A percentile compares a stretch with the other conserved stretches of the same genome.
These are phyloP conservation scores for Talinum fruticosum DNA, from an alignment of 148 eudicot species.

Conservation along the genomic window DNA sequence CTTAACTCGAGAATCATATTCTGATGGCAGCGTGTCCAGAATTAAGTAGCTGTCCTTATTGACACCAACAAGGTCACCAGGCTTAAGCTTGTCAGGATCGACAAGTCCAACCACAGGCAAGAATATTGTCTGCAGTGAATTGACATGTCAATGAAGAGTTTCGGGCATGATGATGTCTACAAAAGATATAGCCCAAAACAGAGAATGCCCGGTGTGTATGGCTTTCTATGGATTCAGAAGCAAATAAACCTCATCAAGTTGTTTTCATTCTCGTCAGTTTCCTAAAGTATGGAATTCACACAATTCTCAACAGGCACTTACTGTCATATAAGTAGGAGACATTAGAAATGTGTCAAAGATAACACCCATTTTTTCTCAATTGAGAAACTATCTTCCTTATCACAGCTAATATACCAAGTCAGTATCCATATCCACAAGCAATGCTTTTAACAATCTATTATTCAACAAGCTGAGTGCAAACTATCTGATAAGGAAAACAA, in stretches of 20 bases:
- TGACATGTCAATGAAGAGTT: neutral
- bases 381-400: neutral
- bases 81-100: constrained; percentile 90
- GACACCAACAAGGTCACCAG: constrained; percentile 98
- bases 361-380: neutral
- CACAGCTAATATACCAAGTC: neutral
- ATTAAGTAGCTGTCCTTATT: constrained; percentile 97
- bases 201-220: neutral
- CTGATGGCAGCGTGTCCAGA: constrained; percentile 89
- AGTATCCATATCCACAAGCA: neutral
- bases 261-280: neutral
- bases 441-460: neutral
- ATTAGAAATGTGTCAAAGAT: neutral
- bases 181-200: neutral
- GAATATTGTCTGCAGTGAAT: constrained; percentile 74
- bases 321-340: neutral
- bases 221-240: neutral
- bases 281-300: neutral
- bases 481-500: too few relatives aligned
- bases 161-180: neutral
- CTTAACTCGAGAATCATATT: constrained; percentile 94
- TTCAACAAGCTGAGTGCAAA: too few relatives aligned
- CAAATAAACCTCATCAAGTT: neutral
- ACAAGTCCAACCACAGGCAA: constrained; percentile 95
- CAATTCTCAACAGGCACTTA: neutral